phyloP scores from a whole-genome alignment of 2,329 filamentous ascomycete species.

The Pseudogymnoascus sp. region DNA sequence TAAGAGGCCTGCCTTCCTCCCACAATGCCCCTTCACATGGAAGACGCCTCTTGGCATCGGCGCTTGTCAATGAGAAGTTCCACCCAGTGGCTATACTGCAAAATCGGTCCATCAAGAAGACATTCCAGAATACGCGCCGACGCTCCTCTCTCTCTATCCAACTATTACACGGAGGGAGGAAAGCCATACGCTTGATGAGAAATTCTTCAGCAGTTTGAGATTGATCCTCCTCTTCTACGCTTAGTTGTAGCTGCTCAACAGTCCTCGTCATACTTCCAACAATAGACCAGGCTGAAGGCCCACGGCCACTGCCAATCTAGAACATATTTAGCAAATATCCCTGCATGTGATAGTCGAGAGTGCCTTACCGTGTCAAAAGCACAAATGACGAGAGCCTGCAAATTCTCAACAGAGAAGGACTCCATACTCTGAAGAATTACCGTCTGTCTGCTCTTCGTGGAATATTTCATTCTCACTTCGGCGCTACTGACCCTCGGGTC shows the following conservation, averaged over 20 bases:
- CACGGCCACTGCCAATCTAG: slow-evolving; percentile 29
- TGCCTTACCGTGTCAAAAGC: slow-evolving; percentile 28
- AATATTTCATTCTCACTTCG: slow-evolving; percentile 17
- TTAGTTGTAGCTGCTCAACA: slow-evolving; percentile 29
- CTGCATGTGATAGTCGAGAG: background rate
- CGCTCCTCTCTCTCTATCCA: slow-evolving; percentile 32
- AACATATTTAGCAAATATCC: background rate
- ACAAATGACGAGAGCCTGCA: slow-evolving; percentile 31
- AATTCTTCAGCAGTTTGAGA: slow-evolving; percentile 17
- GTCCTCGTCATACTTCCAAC: slow-evolving; percentile 31
- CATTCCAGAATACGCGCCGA: slow-evolving; percentile 32
- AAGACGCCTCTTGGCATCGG: slow-evolving; percentile 29
- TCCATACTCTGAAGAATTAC: slow-evolving; percentile 30
- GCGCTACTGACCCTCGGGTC: slow-evolving; percentile 15
- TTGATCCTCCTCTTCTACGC: slow-evolving; percentile 27
- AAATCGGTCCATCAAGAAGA: slow-evolving; percentile 33
- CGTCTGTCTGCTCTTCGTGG: slow-evolving; percentile 17
- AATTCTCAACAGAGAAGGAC: slow-evolving; percentile 28
- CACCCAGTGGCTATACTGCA: slow-evolving; percentile 31
- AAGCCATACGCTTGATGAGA: slow-evolving; percentile 32
- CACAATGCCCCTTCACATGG: slow-evolving; percentile 31
- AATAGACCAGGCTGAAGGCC: slow-evolving; percentile 30
- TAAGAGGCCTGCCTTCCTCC: slow-evolving; percentile 22
- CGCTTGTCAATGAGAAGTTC: slow-evolving; percentile 30
- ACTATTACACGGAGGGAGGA: slow-evolving; percentile 25